phyloP scores from a whole-genome alignment of 108 stramenopile species.

The Craspedostauros australis region DNA sequence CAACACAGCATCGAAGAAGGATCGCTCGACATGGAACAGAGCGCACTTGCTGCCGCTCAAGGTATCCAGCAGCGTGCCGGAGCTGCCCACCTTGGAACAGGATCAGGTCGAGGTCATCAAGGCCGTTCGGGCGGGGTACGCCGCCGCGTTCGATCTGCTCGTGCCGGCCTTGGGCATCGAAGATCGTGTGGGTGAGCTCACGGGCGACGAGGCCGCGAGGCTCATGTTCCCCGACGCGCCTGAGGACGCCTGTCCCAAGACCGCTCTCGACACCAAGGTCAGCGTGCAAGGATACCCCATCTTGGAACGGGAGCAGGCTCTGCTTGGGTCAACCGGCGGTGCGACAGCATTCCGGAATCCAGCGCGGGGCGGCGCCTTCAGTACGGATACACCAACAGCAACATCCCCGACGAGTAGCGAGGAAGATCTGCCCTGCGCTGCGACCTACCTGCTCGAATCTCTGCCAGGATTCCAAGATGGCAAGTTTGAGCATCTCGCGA shows the following conservation, averaged over 20 bases:
- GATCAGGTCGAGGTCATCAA: slow-evolving; percentile 56
- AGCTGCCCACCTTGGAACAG: slow-evolving; percentile 49
- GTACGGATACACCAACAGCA: too few species aligned
- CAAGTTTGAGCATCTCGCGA: slow-evolving; percentile 15
- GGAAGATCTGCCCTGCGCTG: too few species aligned
- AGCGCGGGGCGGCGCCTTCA: too few species aligned
- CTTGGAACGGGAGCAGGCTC: too few species aligned
- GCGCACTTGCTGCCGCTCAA: slow-evolving; percentile 67
- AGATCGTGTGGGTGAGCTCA: not conserved
- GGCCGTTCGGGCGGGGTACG: slow-evolving; percentile 65
- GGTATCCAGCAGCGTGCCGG: slow-evolving; percentile 49
- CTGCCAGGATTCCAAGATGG: slow-evolving; percentile 31
- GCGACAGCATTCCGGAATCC: too few species aligned
- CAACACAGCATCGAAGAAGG: too few species aligned
- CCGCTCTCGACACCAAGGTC: too few species aligned
- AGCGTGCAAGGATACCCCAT: too few species aligned
- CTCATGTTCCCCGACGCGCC: slow-evolving; percentile 23
- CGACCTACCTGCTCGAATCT: slow-evolving; percentile 9
- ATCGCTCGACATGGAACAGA: too few species aligned
- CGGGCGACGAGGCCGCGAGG: slow-evolving; percentile 18
- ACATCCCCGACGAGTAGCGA: too few species aligned
- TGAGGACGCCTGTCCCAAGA: too few species aligned
- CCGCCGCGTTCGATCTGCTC: slow-evolving; percentile 64
- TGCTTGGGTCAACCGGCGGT: too few species aligned
- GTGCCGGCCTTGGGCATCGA: slow-evolving; percentile 42